Evolutionary conservation across 805 yeast species (phyloP), one percentile per base, ranked within the genome.

Genomic region (Candida pseudoglaebosa): DNA sequence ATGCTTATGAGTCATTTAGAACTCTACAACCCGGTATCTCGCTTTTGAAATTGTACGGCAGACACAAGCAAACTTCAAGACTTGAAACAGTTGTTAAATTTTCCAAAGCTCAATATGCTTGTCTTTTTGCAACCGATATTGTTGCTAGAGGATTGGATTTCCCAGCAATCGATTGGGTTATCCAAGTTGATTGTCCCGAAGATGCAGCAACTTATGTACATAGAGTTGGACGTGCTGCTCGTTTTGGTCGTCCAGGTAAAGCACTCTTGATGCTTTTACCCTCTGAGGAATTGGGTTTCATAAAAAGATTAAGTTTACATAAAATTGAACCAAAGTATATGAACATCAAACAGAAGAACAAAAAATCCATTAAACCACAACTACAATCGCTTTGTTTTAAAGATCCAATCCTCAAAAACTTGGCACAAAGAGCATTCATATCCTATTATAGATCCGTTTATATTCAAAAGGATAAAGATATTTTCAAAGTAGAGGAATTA

Each of bases 381-480:
- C 67, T 93, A 46, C 98, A 93, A 61, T 84, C 93, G 1, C 68
- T 90, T 42, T 82, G 96, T 57, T 93, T 93, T 76, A 77, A 87
- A 58, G 91, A 84, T 50, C 95, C 98, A 0, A 88, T 86, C 50
- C 66, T 93, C 46, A 93, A 93, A 61, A 91, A 93, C 56, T 68
- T 93, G 52, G 99, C 93, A 1, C 99, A 93, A 66, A 86, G 91
- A 57, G 96, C 97, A 6, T 93, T 93, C 53, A 85, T 90, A 31
- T 86, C 98, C 7, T 93, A 93, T 58, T 81, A 83, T 59, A 76
- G 87, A 49, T 86, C 96, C 2, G 75, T 93, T 4, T 82, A 82
- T 55, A 69, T 93, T 34, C 97, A 90, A 61, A 80, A 82, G 52
- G 96, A 91, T 56, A 88, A 88, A 59, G 84, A 81, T 28, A 81